Evolutionary conservation across 306 rosid species (phyloP).

Genomic region (Lablab purpureus): DNA sequence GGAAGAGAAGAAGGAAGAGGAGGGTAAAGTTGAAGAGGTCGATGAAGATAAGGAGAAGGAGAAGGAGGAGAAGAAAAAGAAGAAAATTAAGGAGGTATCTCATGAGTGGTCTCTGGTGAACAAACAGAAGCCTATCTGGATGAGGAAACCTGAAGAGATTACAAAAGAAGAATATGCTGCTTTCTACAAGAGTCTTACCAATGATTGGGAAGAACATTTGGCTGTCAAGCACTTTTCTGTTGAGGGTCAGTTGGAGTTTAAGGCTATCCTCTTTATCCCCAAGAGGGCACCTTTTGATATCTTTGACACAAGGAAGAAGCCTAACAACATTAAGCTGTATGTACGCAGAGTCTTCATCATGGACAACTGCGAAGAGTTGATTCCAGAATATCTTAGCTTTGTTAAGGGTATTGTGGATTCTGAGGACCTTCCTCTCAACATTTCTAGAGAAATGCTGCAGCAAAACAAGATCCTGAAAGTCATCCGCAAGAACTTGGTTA

Average conservation of each 20-base stretch:
- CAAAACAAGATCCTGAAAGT: slow-evolving; percentile 95
- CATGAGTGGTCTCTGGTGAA: slow-evolving; percentile 92
- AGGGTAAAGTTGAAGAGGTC: slow-evolving; percentile 87
- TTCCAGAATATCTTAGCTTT: slow-evolving; percentile 87
- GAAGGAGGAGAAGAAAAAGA: slow-evolving; percentile 87
- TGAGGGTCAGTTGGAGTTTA: slow-evolving; percentile 93
- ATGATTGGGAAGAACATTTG: slow-evolving; percentile 96
- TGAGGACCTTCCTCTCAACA: slow-evolving; percentile 94
- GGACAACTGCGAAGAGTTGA: slow-evolving; percentile 98
- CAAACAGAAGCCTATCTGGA: slow-evolving; percentile 98
- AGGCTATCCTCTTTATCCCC: slow-evolving; percentile 91
- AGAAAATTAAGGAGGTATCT: slow-evolving; percentile 88
- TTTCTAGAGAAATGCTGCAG: slow-evolving; percentile 88
- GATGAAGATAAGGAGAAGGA: slow-evolving; percentile 92
- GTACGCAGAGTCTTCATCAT: slow-evolving; percentile 92
- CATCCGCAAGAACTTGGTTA: slow-evolving; percentile 87
- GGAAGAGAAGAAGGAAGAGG: slow-evolving; percentile 93
- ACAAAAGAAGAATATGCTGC: slow-evolving; percentile 91
- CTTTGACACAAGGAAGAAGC: slow-evolving; percentile 93
- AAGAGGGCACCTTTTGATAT: slow-evolving; percentile 97
- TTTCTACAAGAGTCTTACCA: slow-evolving; percentile 90
- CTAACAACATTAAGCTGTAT: slow-evolving; percentile 88
- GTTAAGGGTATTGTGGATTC: slow-evolving; percentile 96
- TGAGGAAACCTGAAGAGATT: slow-evolving; percentile 97
- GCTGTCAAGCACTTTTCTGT: slow-evolving; percentile 97